Base-by-base conservation (phyloP, 768 basidiomycete genomes). In the Russula sp. region DNA sequence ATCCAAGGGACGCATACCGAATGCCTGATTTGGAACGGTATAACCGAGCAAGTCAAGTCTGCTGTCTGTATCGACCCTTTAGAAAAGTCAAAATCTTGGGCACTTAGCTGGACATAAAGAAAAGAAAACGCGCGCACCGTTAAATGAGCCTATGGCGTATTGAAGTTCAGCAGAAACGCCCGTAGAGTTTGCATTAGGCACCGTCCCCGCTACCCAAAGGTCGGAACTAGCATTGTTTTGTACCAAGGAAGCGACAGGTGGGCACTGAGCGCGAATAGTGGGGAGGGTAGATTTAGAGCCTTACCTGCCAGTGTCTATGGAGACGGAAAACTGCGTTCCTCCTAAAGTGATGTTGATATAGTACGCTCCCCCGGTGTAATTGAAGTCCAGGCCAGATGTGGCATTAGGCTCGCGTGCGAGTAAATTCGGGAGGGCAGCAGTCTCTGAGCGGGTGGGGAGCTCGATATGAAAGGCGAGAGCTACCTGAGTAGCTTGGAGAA, bases 111-210 rank as follows among this genome's bases (percentile, higher is more conserved):
- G 10, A 24, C 26, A 24, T 30, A 16, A n/a, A 22, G 18, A 22
- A 36, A 2, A 11, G n/a, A n/a, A 5, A 28, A 7, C 8, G 20
- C 38, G 22, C 58, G 30, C 26, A 67, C 69, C 76, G 62, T 10
- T 0, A 2, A 80, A 82, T 1, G 73, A 71, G 26, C 84, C 84
- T 8, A 81, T 76, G 4, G 84, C 86, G 74, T 88, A 88, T 5
- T 72, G 68, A n/a, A 86, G 77, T 13, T 67, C 69, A 16, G 77
- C 73, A 14, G 73, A 73, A 61, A 69, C 72, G 1, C 77, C 78
- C 44, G 81, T 78, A n/a, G 72, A 67, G 14, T 66, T 75, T 32
- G 78, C 79, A 32, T 70, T 71, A 6, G 76, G 74, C 5, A 85
- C 80, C 52, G 65, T 59, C 48, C 79, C 77, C 7, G 82, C 77